Evolutionary conservation across 441 rosid species (phyloP).

Genomic region (Erysimum cheiri): DNA sequence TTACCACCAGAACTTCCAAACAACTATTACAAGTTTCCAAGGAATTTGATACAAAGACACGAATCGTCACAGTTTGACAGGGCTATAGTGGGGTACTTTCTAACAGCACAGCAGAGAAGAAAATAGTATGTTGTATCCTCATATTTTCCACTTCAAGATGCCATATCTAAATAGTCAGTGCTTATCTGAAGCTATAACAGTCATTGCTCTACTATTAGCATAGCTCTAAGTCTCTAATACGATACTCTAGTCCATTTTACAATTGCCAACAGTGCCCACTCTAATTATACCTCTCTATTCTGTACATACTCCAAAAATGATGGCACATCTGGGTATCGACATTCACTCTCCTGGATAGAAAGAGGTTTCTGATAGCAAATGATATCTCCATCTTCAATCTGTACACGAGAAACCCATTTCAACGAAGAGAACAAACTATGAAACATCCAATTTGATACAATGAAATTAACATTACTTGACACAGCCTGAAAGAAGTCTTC

Average conservation of each 20-base stretch:
- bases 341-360: slow-evolving; percentile 62
- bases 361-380: slow-evolving; percentile 88
- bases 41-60: slow-evolving; percentile 12
- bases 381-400: slow-evolving; percentile 99
- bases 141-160: slow-evolving; percentile 10
- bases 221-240: slow-evolving; percentile 3
- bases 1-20: slow-evolving; percentile 3
- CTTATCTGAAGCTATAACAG: slow-evolving; percentile 13
- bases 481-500: slow-evolving; percentile 68
- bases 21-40: neutral
- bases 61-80: slow-evolving; percentile 27
- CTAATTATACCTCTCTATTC: slow-evolving; percentile 80
- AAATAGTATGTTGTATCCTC: neutral
- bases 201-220: neutral
- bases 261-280: slow-evolving; percentile 24
- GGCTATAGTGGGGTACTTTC: slow-evolving; percentile 18
- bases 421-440: slow-evolving; percentile 25
- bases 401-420: slow-evolving; percentile 39
- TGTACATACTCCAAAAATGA: slow-evolving; percentile 93
- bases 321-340: slow-evolving; percentile 79
- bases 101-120: slow-evolving; percentile 3
- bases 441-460: slow-evolving; percentile 19
- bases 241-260: slow-evolving; percentile 29
- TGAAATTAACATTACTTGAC: slow-evolving; percentile 66
- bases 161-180: neutral